These are phyloP conservation scores for Hypoxylon sp. DNA, from an alignment of 2,329 filamentous ascomycete species.

Conservation along the genomic window DNA sequence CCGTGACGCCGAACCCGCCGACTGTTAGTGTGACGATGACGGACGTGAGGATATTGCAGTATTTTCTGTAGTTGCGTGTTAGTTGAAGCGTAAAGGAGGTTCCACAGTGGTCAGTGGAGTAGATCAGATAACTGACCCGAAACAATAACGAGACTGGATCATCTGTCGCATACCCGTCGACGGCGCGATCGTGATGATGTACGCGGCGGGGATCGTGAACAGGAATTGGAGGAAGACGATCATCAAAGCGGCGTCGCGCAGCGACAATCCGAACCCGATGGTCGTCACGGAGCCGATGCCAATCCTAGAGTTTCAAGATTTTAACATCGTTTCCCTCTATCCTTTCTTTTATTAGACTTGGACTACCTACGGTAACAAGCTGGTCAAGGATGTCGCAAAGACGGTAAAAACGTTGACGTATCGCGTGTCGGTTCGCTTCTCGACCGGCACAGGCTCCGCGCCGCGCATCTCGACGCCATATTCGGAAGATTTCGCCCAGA, in stretches of 20 bases:
- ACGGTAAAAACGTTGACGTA: slow-evolving; percentile 46
- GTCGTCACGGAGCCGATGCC: slow-evolving; percentile 36
- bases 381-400: slow-evolving; percentile 45
- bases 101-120: not conserved
- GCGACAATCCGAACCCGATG: slow-evolving; percentile 27
- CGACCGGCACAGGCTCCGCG: slow-evolving; percentile 42
- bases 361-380: slow-evolving; percentile 43
- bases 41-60: slow-evolving; percentile 28
- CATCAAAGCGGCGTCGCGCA: slow-evolving; percentile 31
- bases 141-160: slow-evolving; percentile 33
- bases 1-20: slow-evolving; percentile 30
- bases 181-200: slow-evolving; percentile 32
- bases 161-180: slow-evolving; percentile 34
- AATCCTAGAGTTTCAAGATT: slow-evolving; percentile 20
- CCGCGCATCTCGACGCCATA: slow-evolving; percentile 44
- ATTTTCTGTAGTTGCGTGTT: slow-evolving; percentile 19
- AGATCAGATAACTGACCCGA: slow-evolving; percentile 22
- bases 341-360: not conserved
- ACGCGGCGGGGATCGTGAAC: slow-evolving; percentile 28
- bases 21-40: slow-evolving; percentile 29
- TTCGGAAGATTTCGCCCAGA: slow-evolving; percentile 27
- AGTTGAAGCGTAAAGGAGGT: not conserved
- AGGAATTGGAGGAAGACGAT: slow-evolving; percentile 32
- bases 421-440: slow-evolving; percentile 43
- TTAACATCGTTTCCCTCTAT: not conserved